Conservation (phyloP, 495 filamentous ascomycete species). For the Pyronema domesticum region DNA sequence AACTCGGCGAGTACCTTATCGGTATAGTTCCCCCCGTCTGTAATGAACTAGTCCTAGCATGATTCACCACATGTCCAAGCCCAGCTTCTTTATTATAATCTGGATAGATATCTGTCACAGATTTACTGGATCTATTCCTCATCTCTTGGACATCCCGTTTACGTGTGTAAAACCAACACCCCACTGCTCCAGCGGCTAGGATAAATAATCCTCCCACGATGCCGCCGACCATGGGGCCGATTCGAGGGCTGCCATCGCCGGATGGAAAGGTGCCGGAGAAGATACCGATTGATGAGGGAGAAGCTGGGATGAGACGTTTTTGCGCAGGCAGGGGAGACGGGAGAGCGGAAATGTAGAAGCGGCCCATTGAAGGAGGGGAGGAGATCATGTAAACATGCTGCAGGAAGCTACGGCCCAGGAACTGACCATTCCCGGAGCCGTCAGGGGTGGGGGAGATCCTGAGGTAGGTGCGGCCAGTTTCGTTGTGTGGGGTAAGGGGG, state of each 20-base stretch:
- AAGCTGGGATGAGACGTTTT: slow-evolving; percentile 14
- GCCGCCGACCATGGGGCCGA: slow-evolving; percentile 21
- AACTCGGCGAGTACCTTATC: not conserved
- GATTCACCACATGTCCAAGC: slow-evolving; percentile 4
- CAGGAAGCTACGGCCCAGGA: slow-evolving; percentile 20
- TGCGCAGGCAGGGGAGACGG: slow-evolving; percentile 7
- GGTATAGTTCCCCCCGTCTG: slow-evolving; percentile 6
- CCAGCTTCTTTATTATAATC: not conserved
- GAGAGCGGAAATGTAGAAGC: slow-evolving; percentile 17
- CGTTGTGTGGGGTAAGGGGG: slow-evolving; percentile 13
- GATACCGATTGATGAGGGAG: slow-evolving; percentile 10
- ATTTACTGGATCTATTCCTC: not conserved
- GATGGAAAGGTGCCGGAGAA: slow-evolving; percentile 8
- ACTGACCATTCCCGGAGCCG: slow-evolving; percentile 6
- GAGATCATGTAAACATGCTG: slow-evolving; percentile 22
- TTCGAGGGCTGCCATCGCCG: not conserved
- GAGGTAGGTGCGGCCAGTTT: slow-evolving; percentile 19
- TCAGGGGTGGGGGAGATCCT: slow-evolving; percentile 13
- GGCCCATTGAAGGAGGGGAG: slow-evolving; percentile 14
- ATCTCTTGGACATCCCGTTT: not conserved
- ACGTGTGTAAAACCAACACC: not conserved
- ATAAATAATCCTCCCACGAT: slow-evolving; percentile 17
- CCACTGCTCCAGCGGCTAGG: not conserved
- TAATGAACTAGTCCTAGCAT: slow-evolving; percentile 3
- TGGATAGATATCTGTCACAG: slow-evolving; percentile 1